Base-by-base conservation (phyloP, 1,139 yeast species). In the Scheffersomyces cryptocercus region DNA sequence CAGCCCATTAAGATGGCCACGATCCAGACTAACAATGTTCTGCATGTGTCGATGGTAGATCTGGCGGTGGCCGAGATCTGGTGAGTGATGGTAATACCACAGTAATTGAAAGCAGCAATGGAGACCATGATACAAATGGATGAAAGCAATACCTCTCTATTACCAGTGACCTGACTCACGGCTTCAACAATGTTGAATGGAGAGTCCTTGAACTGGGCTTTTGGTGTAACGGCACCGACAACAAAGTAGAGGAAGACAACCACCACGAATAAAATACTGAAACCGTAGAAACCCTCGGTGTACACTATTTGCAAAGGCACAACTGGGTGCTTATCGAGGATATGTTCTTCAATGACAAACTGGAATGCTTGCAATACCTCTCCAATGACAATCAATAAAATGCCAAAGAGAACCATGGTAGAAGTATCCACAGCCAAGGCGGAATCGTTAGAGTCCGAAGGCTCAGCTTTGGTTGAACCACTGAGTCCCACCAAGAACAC, bases 21-120 rank as follows among this genome's bases (percentile, higher is more conserved):
- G 1, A 82, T 41, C 95, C 95, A 88, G 15, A 88, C 91, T 34
- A 85, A 67, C 35, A 86, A 66, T 0, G 95, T 87, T 54, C 95
- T 75, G 49, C 88, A 84, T 0, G 91, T 84, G 57, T 88, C 95
- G 37, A 88, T 79, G 1, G 95, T 88, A 14, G 90, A 82, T 57
- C 95, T 73, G 3, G 93, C 76, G 0, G 95, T 87, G 30, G 95
- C 95, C 41, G 87, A 82, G 41, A 86, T 62, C 40, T 68, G 65
- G 41, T 79, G 75, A 2, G 95, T 88, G 37, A 88, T 70, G 3
- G 88, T 75, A 38, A 87, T 75, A 0, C 96, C 96, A 53, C 84
- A 83, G 59, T 75, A 84, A 61, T 88, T 88, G 73, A 88, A 88
- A 6, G 77, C 58, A 1, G 91, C 82, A 53, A 88, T 85, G 7